Conservation (phyloP, 23 red algal genomes). For the Gracilaria gracilis region DNA sequence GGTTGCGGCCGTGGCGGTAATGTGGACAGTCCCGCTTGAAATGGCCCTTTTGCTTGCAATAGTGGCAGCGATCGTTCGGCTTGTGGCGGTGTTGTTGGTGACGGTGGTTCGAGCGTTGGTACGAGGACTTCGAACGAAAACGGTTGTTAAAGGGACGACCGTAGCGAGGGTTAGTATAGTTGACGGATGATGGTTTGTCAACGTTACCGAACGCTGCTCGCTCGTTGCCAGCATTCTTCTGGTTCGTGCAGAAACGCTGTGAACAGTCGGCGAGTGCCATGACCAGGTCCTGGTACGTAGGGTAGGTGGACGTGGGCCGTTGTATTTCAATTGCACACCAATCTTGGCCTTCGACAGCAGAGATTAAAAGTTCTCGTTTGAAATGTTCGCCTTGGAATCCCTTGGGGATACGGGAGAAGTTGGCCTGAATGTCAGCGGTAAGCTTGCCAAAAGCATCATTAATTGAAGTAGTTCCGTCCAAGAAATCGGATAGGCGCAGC, state of each 20-base stretch:
- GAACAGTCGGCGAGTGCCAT: not conserved
- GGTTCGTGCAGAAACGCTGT: not conserved
- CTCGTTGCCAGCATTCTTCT: not conserved
- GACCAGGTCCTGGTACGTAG: not conserved
- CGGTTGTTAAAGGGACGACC: not conserved
- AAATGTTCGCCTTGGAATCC: not conserved
- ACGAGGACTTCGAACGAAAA: not conserved
- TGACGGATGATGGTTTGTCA: not conserved
- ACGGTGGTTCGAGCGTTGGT: not conserved
- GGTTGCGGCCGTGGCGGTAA: not conserved
- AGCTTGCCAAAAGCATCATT: not conserved
- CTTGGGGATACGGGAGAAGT: not conserved
- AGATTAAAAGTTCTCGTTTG: slow-evolving; percentile 1
- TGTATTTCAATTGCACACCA: not conserved
- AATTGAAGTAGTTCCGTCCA: not conserved
- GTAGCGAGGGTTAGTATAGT: not conserved
- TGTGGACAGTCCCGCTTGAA: not conserved
- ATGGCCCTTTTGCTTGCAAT: not conserved
- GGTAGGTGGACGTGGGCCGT: not conserved
- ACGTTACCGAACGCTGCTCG: not conserved
- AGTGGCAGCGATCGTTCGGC: not conserved
- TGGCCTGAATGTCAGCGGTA: not conserved
- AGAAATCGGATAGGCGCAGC: not conserved
- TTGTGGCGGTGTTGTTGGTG: not conserved
- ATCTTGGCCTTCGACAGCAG: not conserved